Conservation (phyloP, 257 asterid species). For the Linderniella brevidens region DNA sequence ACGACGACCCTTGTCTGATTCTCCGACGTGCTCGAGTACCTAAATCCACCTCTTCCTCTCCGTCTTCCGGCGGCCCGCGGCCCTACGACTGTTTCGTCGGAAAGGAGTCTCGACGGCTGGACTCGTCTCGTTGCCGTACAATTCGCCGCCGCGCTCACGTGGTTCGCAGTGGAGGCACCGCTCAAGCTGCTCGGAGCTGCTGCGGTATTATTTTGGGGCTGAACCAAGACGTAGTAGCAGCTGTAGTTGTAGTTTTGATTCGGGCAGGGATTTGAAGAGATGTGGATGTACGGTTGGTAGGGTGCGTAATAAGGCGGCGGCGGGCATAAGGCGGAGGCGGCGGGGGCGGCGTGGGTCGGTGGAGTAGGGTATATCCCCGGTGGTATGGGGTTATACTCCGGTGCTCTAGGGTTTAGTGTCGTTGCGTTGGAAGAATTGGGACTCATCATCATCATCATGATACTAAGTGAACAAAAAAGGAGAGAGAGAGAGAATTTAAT, state of each 20-base stretch:
- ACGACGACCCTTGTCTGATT: background rate
- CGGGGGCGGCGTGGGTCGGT: background rate
- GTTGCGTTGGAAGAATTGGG: background rate
- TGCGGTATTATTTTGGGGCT: too few relatives aligned
- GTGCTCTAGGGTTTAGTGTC: slow-evolving; percentile 14
- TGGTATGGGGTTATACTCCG: slow-evolving; percentile 7
- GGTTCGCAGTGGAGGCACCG: too few relatives aligned
- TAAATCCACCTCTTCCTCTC: too few relatives aligned
- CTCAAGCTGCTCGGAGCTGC: too few relatives aligned
- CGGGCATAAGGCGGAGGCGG: slow-evolving; percentile 2
- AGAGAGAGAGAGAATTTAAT: too few relatives aligned
- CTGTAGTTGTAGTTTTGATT: background rate
- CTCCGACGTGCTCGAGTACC: slow-evolving; percentile 1
- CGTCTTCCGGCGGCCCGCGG: too few relatives aligned
- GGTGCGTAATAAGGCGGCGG: background rate
- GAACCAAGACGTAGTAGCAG: background rate
- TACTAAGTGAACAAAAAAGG: too few relatives aligned
- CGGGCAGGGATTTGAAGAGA: background rate
- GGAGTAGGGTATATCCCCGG: background rate
- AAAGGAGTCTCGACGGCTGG: too few relatives aligned
- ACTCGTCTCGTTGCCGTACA: too few relatives aligned
- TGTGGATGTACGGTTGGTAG: background rate
- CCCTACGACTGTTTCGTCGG: too few relatives aligned
- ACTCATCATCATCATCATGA: too few relatives aligned
- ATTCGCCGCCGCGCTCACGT: too few relatives aligned